Base-by-base conservation (phyloP, 257 asterid species). In the Primulina eburnea region DNA sequence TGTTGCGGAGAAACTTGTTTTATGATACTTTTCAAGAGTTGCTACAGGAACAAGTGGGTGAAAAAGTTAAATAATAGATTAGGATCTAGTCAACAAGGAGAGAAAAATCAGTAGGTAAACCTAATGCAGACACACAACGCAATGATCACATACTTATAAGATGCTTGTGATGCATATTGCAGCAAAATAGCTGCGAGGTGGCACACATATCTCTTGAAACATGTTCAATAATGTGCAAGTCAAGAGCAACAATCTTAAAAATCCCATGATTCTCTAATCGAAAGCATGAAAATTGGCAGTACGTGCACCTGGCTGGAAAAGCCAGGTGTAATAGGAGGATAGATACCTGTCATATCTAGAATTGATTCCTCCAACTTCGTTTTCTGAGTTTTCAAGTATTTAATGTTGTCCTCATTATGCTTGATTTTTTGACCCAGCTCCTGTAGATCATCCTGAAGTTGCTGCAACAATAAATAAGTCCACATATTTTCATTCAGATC, bases 351-450 rank as follows among this genome's bases (percentile, higher is more conserved):
- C 83, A 73, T 34, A 66, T 90, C 93, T 20, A 85, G 76, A 77
- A 88, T 85, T 67, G 85, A 76, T 35, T 77, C 88, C 43, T 86
- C 97, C 77, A 87, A 55, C 30, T 62, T 80, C 80, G 69, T 82
- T 50, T 37, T 76, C 69, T 74, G 79, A 55, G 65, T 62, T 73
- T 70, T 87, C 43, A 92, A 77, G 80, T 76, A 85, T 57, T 21
- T 79, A 81, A 87, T 21, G 78, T 78, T 85, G 40, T 77, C 92
- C 76, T 88, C 96, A 16, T 85, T 79, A 40, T 92, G 96, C 77
- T 88, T 90, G n/a, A 92, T 77, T 69, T 76, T 78, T 43, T 63
- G 75, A 74, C 89, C 97, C 60, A 81, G 65, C 81, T 78, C 84
- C 65, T 77, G 74, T 34, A 90, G 52, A 38, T 85, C 88, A 71